Evolutionary conservation across 805 yeast species (phyloP), one percentile per base, ranked within the genome.

Genomic region (Saccharomycopsis fermentans): DNA sequence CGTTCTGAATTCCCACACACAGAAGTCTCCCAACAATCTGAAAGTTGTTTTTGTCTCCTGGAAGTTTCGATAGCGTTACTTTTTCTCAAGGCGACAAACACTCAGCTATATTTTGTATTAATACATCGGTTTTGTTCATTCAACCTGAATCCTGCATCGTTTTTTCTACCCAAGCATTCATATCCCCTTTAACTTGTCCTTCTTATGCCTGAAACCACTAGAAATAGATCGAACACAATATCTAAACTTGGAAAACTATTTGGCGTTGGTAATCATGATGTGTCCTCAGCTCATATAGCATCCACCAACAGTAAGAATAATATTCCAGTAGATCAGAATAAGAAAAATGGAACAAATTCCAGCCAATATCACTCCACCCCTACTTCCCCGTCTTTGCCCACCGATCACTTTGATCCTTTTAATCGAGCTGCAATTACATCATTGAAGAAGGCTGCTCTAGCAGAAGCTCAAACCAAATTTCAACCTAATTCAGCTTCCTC

Each of bases 191-290:
- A n/a, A 1, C 52, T 24, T 26, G 3, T 27, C 19, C 26, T 17
- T 29, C 53, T 50, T 52, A 58, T 58, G 60, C 55, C 68, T 1
- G 58, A 52, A 32, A 58, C 51, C n/a, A 60, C 56, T 8, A 64
- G 70, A 59, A 60, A 68, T 2, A 63, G 66, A 56, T 65, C 69
- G 1, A 29, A 58, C 12, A 69, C 72, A 2, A 52, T 69, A 5
- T 65, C 68, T n/a, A 69, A 65, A 58, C 55, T 69, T 12, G 68
- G 70, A 1, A 67, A 65, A 59, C 63, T 69, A 40, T 65, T 69
- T 59, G 68, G 68, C 27, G 64, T 60, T 29, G 59, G 58, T 14
- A 59, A 53, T 29, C 35, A 34, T 32, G 48, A 55, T 34, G 52
- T 39, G 36, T 34, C 59, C 24, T 26, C 55, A 47, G 27, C 55